phyloP scores from a whole-genome alignment of 306 rosid genomes.

The Macrotyloma uniflorum region DNA sequence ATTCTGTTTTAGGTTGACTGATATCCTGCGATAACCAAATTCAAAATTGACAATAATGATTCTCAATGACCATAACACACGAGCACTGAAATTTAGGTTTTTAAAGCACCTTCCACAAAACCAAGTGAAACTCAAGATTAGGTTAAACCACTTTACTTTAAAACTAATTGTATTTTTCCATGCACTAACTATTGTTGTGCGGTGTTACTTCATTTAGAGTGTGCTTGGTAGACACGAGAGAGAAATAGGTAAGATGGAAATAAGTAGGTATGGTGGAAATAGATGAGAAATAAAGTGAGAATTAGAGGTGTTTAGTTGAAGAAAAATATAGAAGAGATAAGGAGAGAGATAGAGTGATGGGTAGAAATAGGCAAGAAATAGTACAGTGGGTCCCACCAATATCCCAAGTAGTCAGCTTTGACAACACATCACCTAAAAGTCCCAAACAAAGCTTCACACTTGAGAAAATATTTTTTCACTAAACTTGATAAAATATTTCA shows the following conservation, averaged over 20 bases:
- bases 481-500: conserved; percentile 1
- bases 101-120: not conserved
- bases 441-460: not conserved
- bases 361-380: too few species aligned
- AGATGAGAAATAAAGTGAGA: too few species aligned
- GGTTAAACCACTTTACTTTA: not conserved
- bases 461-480: not conserved
- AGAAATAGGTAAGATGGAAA: too few species aligned
- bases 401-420: conserved; percentile 33
- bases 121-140: conserved; percentile 24
- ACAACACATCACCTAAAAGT: conserved; percentile 7
- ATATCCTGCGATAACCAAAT: conserved; percentile 76
- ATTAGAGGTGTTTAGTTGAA: too few species aligned
- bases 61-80: conserved; percentile 1
- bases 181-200: conserved; percentile 1
- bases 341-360: too few species aligned
- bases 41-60: conserved; percentile 13
- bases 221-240: not conserved
- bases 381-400: not conserved
- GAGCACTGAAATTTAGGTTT: conserved; percentile 5
- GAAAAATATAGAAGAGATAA: too few species aligned
- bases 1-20: conserved; percentile 77
- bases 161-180: not conserved
- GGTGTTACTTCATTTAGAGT: conserved; percentile 6
- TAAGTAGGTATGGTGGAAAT: too few species aligned